Conservation (phyloP, 495 filamentous ascomycete species). For the Hypoxylon lienhwacheense region DNA sequence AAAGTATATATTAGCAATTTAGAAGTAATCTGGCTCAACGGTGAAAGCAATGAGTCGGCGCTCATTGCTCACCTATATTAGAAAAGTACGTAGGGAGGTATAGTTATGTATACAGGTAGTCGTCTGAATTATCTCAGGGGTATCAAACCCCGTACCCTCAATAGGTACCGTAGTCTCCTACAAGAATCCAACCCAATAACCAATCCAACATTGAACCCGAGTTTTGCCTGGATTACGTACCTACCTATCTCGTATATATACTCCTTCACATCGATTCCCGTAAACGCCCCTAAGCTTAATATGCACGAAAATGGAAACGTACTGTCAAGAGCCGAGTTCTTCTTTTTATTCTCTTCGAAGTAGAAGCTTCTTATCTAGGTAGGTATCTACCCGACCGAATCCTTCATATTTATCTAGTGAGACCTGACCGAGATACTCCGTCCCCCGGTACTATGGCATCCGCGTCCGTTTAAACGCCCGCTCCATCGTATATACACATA, state of each 20-base stretch:
- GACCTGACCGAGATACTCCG: constrained; percentile 16
- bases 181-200: background rate
- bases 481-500: constrained; percentile 34
- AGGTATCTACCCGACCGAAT: constrained; percentile 11
- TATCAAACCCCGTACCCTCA: too few relatives aligned
- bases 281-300: too few relatives aligned
- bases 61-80: background rate
- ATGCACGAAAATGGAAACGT: too few relatives aligned
- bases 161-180: too few relatives aligned
- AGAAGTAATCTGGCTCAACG: too few relatives aligned
- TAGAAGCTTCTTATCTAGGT: constrained; percentile 15
- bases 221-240: too few relatives aligned
- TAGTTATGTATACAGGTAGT: background rate
- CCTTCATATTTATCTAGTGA: constrained; percentile 22
- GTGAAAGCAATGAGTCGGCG: too few relatives aligned
- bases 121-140: too few relatives aligned
- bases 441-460: constrained; percentile 10
- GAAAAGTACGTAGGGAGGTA: background rate
- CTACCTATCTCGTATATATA: too few relatives aligned
- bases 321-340: constrained; percentile 28
- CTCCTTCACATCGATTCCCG: too few relatives aligned
- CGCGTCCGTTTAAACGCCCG: constrained; percentile 31
- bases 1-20: too few relatives aligned
- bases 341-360: constrained; percentile 6
- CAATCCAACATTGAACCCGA: too few relatives aligned